Evolutionary conservation across 768 basidiomycete genomes (phyloP), one percentile per base, ranked within the genome.

Genomic region (Aureoboletus auriporus): DNA sequence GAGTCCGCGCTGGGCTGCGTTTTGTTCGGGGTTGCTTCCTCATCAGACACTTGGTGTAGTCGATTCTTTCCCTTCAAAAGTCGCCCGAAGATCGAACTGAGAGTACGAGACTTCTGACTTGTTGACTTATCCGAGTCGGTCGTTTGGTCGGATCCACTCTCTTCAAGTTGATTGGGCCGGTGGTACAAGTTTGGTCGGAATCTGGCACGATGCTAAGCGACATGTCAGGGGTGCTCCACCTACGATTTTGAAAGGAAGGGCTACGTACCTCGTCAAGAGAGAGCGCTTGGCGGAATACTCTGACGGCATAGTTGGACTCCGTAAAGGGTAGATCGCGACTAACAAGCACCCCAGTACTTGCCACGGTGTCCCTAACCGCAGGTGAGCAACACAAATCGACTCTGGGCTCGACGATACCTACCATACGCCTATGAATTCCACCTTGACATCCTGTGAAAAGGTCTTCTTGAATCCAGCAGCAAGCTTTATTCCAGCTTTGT

Each of bases 391-490:
- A 29, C 17, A 37, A 10, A 12, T 14, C n/a, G 8, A 13, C 14
- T 20, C 36, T 4, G 4, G 33, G 33, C 26, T 43, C 28, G 41
- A 35, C 1, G 30, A 36, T 8, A 28, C 77, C 23, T 55, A 86
- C 87, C 87, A 91, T 40, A 88, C 82, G 1, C 89, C 89, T 40
- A 93, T 64, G 46, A 91, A 91, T 12, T 89, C 84, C n/a, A 91
- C 74, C 16, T 73, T 68, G 7, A 90, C 84, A n/a, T 69, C 64
- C 30, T 72, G 76, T 44, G 80, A 85, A 61, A 87, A 92, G 0
- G 83, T 84, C 52, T 72, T 60, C 66, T 89, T 91, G 67, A 88
- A 93, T 9, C 83, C 82, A 2, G 74, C 73, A 11, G 79, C 78
- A 10, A 86, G 64, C 20, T 65, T 45, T 7, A 74, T 44, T 5